Evolutionary conservation across 176 grass and related monocot species (phyloP).

Genomic region (Elaeis guineensis): DNA sequence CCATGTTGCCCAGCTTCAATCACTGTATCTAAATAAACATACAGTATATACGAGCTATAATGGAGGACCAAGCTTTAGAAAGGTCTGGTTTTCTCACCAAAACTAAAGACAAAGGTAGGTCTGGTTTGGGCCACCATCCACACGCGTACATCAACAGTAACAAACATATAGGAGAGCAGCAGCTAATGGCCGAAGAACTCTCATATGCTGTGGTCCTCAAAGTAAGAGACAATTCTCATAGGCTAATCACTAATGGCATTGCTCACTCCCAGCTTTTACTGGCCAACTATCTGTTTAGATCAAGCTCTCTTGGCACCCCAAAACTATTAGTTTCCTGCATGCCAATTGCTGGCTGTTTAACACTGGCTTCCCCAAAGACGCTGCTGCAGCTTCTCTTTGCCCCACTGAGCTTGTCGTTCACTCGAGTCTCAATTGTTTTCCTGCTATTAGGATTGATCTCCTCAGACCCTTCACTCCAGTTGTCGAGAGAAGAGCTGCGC

Average conservation of each 20-base stretch:
- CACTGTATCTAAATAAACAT: not conserved
- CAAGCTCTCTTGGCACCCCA: slow-evolving; percentile 36
- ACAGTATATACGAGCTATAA: not conserved
- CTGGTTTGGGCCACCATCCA: too few relatives aligned
- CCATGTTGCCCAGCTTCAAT: not conserved
- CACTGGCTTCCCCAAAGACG: slow-evolving; percentile 15
- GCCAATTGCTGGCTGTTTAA: slow-evolving; percentile 19
- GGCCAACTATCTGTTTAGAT: slow-evolving; percentile 65
- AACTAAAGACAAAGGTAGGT: too few relatives aligned
- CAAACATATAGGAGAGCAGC: too few relatives aligned
- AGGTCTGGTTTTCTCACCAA: not conserved
- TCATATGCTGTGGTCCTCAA: too few relatives aligned
- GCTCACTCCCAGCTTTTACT: slow-evolving; percentile 22
- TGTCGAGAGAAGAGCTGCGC: not conserved
- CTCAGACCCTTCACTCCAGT: slow-evolving; percentile 4
- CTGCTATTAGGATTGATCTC: not conserved
- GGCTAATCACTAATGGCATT: slow-evolving; percentile 5
- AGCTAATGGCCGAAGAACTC: too few relatives aligned
- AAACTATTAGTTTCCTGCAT: slow-evolving; percentile 24
- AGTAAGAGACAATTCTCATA: not conserved
- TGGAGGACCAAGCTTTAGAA: slow-evolving; percentile 4
- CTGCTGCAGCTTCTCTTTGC: not conserved
- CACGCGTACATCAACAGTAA: too few relatives aligned
- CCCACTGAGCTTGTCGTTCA: not conserved
- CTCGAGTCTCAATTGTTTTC: not conserved